These are phyloP conservation scores for Peniophora sp. DNA, from an alignment of 1,284 basidiomycete genomes.

Conservation along the genomic window DNA sequence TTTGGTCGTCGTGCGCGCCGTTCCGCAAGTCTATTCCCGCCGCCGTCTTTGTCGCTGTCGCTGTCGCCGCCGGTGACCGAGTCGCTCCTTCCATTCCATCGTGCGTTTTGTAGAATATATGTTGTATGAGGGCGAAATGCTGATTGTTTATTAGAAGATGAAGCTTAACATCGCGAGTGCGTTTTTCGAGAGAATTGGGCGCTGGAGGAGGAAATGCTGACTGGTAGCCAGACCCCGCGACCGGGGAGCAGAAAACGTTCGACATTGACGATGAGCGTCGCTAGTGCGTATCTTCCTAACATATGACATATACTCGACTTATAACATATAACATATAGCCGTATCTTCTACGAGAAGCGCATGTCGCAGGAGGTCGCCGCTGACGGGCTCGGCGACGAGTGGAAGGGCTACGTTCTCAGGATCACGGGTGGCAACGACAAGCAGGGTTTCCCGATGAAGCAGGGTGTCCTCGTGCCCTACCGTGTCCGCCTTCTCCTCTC, in stretches of 20 bases:
- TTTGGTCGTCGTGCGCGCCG: not conserved
- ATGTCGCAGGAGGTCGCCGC: conserved; percentile 93
- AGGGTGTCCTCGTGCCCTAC: conserved; percentile 93
- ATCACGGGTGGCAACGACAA: conserved; percentile 97
- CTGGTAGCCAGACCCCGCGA: conserved; percentile 69
- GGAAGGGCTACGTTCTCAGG: conserved; percentile 95
- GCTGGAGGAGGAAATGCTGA: not conserved
- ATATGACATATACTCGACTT: not conserved
- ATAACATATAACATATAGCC: conserved; percentile 36
- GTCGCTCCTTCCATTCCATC: conserved; percentile 18
- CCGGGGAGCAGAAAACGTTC: conserved; percentile 94
- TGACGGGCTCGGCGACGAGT: conserved; percentile 92
- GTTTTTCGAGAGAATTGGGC: conserved; percentile 25
- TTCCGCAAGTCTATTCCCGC: not conserved
- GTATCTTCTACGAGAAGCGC: conserved; percentile 95
- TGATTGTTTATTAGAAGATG: conserved; percentile 45
- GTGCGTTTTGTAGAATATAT: conserved; percentile 11
- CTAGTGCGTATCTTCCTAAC: conserved; percentile 50
- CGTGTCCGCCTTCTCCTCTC: conserved; percentile 92
- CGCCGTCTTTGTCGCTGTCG: conserved; percentile 21
- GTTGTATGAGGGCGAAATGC: conserved; percentile 1
- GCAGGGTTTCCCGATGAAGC: conserved; percentile 98
- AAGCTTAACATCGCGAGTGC: conserved; percentile 96
- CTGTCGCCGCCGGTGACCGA: conserved; percentile 29
- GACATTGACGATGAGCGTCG: conserved; percentile 91